These are phyloP conservation scores for Flaveria bidentis DNA, from an alignment of 129 eudicot genomes.

Conservation along the genomic window DNA sequence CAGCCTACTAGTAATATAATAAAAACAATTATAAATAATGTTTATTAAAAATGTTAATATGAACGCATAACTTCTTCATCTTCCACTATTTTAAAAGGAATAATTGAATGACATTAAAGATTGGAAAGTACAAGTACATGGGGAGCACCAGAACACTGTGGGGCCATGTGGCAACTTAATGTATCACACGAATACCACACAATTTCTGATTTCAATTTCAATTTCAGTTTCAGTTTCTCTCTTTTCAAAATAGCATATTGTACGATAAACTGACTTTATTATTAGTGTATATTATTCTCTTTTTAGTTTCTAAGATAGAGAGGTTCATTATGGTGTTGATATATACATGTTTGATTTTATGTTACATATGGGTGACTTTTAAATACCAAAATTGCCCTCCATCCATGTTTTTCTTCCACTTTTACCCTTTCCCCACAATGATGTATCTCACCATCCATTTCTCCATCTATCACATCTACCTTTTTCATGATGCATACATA, in stretches of 20 bases:
- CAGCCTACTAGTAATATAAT: too few species aligned
- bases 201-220: neutral
- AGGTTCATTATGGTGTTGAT: neutral
- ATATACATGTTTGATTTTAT: neutral
- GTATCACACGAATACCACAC: slow-evolving; percentile 18
- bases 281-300: slow-evolving; percentile 1
- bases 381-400: slow-evolving; percentile 1
- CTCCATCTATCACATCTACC: neutral
- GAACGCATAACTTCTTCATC: neutral
- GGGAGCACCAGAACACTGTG: slow-evolving; percentile 13
- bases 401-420: neutral
- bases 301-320: neutral
- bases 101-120: slow-evolving; percentile 5
- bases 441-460: neutral
- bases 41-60: neutral
- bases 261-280: slow-evolving; percentile 17
- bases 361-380: neutral
- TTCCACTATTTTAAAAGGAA: neutral
- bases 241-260: neutral
- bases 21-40: too few species aligned
- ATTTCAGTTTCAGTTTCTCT: neutral
- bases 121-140: slow-evolving; percentile 8
- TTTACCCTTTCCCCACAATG: neutral
- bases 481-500: neutral
- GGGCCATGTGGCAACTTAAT: slow-evolving; percentile 23